Evolutionary conservation across 2,329 filamentous ascomycete genomes (phyloP).

Genomic region (Magnaporthiopsis rhizophila): DNA sequence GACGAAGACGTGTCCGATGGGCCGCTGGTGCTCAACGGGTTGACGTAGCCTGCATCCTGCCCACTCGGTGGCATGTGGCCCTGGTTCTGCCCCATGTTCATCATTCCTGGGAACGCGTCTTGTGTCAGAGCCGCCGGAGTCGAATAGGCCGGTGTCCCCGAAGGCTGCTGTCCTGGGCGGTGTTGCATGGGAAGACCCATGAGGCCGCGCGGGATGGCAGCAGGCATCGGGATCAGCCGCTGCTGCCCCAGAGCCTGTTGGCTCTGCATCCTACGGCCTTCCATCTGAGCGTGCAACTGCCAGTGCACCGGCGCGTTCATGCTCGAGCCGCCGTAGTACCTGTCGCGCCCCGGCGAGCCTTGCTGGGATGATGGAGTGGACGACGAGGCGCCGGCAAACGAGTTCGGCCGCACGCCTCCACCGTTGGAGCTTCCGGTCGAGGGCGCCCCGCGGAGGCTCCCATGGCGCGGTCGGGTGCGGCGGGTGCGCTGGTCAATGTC

Average conservation of each 20-base stretch:
- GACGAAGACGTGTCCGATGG: background rate
- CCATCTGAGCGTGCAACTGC: background rate
- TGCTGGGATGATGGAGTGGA: background rate
- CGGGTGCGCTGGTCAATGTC: conserved; percentile 21
- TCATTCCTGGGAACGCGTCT: background rate
- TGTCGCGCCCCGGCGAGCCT: background rate
- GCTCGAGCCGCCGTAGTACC: background rate
- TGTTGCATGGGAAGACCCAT: background rate
- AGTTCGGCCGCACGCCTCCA: background rate
- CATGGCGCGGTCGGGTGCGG: conserved; percentile 21
- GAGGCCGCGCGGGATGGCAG: background rate
- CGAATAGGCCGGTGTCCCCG: background rate
- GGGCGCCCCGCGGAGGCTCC: conserved; percentile 16
- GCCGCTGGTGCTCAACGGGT: background rate
- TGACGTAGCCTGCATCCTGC: background rate
- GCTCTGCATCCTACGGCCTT: background rate
- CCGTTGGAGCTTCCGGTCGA: background rate
- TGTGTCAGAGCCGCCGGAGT: background rate
- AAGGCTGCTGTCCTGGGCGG: background rate
- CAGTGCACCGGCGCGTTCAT: background rate
- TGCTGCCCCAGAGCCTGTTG: background rate
- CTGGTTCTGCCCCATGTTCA: background rate
- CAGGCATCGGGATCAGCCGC: background rate
- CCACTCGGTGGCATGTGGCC: background rate
- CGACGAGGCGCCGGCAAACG: background rate